Evolutionary conservation across 139 green algal genomes (phyloP).

Genomic region (Tetraselmis striata): DNA sequence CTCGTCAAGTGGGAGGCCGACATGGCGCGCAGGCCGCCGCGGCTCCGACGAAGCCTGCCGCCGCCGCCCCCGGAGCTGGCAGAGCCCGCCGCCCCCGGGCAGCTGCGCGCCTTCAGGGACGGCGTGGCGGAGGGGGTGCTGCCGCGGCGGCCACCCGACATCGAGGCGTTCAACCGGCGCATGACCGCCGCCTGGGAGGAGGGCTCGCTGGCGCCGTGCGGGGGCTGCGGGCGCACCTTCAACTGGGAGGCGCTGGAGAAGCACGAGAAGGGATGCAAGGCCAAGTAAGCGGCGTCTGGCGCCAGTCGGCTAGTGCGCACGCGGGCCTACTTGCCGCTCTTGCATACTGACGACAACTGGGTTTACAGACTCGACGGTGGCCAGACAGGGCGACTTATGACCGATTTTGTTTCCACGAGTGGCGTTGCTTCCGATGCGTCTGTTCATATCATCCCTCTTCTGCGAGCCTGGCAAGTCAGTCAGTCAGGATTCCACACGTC

Average conservation of each 20-base stretch:
- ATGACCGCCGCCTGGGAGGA: not conserved
- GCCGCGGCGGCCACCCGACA: not conserved
- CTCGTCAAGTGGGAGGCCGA: not conserved
- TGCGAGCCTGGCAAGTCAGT: too few relatives aligned
- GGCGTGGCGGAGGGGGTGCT: not conserved
- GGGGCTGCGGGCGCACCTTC: not conserved
- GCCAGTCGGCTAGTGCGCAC: too few relatives aligned
- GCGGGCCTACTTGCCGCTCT: too few relatives aligned
- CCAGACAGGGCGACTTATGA: too few relatives aligned
- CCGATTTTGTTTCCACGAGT: too few relatives aligned
- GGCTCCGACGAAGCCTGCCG: not conserved
- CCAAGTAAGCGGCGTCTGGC: not conserved
- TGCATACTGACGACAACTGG: too few relatives aligned
- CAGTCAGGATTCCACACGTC: too few relatives aligned
- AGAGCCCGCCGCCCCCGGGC: not conserved
- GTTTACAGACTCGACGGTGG: too few relatives aligned
- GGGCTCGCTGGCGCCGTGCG: not conserved
- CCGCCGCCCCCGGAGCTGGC: not conserved
- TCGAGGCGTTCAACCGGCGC: constrained; percentile 5
- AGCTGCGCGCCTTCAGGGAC: not conserved
- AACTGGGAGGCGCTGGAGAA: not conserved
- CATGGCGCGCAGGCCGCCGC: not conserved
- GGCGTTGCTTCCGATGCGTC: too few relatives aligned
- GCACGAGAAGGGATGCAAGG: not conserved
- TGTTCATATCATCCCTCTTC: too few relatives aligned